Percentiles rank a stretch among this genome's conserved stretches.
phyloP scores from a whole-genome alignment of 1,284 basidiomycete genomes.

The Kwoniella shivajii region DNA sequence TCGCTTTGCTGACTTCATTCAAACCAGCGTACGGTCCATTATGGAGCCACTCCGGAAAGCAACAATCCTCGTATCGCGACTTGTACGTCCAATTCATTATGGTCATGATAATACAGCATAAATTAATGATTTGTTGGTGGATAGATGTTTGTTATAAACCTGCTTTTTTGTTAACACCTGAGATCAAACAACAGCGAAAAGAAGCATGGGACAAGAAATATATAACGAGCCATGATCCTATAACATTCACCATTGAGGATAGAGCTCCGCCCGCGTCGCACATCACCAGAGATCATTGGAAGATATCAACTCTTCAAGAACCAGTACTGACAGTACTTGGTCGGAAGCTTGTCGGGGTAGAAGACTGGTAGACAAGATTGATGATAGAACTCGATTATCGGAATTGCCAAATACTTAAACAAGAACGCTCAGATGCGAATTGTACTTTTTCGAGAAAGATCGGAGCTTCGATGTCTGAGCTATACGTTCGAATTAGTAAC shows the following conservation, averaged over 20 bases:
- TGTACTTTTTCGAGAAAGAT: too few species aligned
- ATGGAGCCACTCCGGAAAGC: slow-evolving; percentile 5
- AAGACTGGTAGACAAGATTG: too few species aligned
- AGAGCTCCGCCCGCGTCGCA: neutral
- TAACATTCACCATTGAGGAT: slow-evolving; percentile 13
- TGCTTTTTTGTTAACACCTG: slow-evolving; percentile 16
- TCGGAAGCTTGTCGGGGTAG: neutral
- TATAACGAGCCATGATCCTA: slow-evolving; percentile 20
- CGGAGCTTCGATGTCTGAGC: too few species aligned
- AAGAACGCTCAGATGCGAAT: too few species aligned
- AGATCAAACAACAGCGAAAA: slow-evolving; percentile 12
- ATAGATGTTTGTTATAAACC: slow-evolving; percentile 46
- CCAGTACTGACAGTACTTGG: neutral
- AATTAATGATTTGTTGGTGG: too few species aligned
- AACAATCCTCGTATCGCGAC: slow-evolving; percentile 30
- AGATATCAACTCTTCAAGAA: neutral
- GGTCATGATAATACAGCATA: too few species aligned
- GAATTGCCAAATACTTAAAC: too few species aligned
- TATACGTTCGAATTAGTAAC: too few species aligned
- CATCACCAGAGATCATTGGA: neutral
- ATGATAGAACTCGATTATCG: too few species aligned
- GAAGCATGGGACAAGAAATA: slow-evolving; percentile 21
- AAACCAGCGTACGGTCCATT: neutral
- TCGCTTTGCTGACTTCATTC: too few species aligned
- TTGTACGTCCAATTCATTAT: slow-evolving; percentile 25